Percentiles rank a stretch among this genome's conserved stretches.
Conservation (phyloP, 768 basidiomycete genomes). For the Phanerochaete sordida region DNA sequence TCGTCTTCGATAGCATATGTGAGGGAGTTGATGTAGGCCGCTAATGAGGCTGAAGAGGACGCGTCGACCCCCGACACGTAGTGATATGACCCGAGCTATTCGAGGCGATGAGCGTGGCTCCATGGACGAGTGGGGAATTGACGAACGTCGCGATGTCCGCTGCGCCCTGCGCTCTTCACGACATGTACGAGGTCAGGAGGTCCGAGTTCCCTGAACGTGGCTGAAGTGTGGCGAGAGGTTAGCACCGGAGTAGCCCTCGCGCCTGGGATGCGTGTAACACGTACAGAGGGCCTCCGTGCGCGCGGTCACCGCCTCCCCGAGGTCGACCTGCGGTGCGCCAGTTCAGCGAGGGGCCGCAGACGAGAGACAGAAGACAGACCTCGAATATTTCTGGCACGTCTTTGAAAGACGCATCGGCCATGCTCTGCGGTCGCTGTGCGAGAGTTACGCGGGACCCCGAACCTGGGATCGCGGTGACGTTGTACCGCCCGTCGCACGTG, state of each 20-base stretch:
- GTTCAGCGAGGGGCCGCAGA: conserved; percentile 5
- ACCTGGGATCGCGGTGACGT: conserved; percentile 6
- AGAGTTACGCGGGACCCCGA: conserved; percentile 8
- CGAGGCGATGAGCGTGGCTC: conserved; percentile 3
- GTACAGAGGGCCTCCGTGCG: conserved; percentile 89
- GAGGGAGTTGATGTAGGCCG: conserved; percentile 98
- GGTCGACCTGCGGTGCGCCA: conserved; percentile 56
- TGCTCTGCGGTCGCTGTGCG: conserved; percentile 12
- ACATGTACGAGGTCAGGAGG: conserved; percentile 97
- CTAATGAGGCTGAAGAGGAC: conserved; percentile 94
- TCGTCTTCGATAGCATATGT: conserved; percentile 92
- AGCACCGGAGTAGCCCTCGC: conserved; percentile 7
- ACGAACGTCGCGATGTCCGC: conserved; percentile 85
- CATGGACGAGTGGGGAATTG: not conserved
- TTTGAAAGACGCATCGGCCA: conserved; percentile 73
- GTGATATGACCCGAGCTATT: conserved; percentile 91
- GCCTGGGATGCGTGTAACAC: conserved; percentile 26
- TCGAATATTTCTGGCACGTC: conserved; percentile 98
- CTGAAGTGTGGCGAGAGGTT: conserved; percentile 38
- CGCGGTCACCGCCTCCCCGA: conserved; percentile 85
- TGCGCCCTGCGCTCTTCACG: conserved; percentile 83
- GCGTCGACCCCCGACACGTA: conserved; percentile 99
- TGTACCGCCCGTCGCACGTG: conserved; percentile 1
- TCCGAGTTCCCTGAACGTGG: conserved; percentile 93
- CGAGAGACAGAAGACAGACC: conserved; percentile 40